Conservation (phyloP, 768 basidiomycete genomes). For the Krasilnikovozyma curviuscula region DNA sequence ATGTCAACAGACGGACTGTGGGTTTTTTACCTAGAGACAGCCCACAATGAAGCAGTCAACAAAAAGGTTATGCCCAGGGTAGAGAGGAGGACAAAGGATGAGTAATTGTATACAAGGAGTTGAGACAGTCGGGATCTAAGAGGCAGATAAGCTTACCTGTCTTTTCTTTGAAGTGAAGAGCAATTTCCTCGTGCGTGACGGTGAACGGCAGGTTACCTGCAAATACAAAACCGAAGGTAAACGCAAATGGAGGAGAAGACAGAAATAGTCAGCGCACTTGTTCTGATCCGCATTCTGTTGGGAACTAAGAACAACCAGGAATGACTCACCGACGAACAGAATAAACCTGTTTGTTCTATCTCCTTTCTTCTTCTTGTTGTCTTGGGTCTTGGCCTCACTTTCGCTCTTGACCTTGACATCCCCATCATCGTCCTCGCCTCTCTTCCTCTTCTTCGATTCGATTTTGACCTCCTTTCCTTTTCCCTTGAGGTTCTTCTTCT, state of each 20-base stretch:
- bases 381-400: background rate
- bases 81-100: too few species aligned
- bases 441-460: slow-evolving; percentile 5
- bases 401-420: slow-evolving; percentile 6
- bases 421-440: too few species aligned
- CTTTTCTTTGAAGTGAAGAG: slow-evolving; percentile 6
- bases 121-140: too few species aligned
- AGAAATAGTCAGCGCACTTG: background rate
- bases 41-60: too few species aligned
- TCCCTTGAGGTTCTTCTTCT: slow-evolving; percentile 4
- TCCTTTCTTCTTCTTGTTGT: background rate
- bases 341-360: slow-evolving; percentile 8
- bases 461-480: background rate
- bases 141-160: too few species aligned
- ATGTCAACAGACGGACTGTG: slow-evolving; percentile 7
- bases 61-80: too few species aligned
- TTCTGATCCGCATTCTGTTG: background rate
- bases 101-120: too few species aligned
- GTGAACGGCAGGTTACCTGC: slow-evolving; percentile 7
- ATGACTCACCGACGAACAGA: slow-evolving; percentile 9
- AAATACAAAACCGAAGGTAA: background rate
- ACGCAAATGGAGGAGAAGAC: background rate
- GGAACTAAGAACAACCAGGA: background rate
- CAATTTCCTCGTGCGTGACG: slow-evolving; percentile 3
- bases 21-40: slow-evolving; percentile 9